Evolutionary conservation across 208 protist genomes (phyloP), one percentile per base, ranked within the genome.

Genomic region (Leishmania mexicana): DNA sequence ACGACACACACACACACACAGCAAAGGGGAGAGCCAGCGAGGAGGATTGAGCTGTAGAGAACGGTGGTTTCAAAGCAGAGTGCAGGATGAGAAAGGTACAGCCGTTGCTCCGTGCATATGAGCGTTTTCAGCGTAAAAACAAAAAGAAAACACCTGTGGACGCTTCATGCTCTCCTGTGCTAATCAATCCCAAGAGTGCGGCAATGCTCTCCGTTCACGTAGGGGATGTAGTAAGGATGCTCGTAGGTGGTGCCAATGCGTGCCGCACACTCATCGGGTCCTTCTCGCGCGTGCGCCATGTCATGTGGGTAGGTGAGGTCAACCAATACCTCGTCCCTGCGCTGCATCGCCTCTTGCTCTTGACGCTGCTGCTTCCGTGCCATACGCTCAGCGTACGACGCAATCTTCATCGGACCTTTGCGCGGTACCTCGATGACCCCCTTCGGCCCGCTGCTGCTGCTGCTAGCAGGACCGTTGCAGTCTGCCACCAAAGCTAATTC

Each of bases 321-420:
- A 2, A 94, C 28, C 10, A 92, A 49, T 10, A 76, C 15, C 79
- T 96, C 93, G 71, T 94, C 91, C 2, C 84, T 75, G 45, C 75
- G 83, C n/a, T 93, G 83, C 17, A 74, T 62, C 42, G 73, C 58
- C 74, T 96, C 93, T 58, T 83, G 47, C 54, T 82, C 51, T 13
- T 79, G 80, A 4, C 80, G 85, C 53, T 75, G 74, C 79, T 81
- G 68, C 10, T 78, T 65, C 3, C 75, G 75, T 19, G 40, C 68
- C 31, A 60, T n/a, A 19, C 76, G 76, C 62, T 68, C 64, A 1
- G 11, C 64, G 57, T 40, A 42, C 42, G 62, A 47, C 11, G 57
- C n/a, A 6, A 73, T 7, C 7, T 21, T n/a, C 51, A n/a, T 40
- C 38, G 19, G 54, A 3, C 42, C 74, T 40, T 57, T 5, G 38